phyloP scores from a whole-genome alignment of 495 filamentous ascomycete genomes.

The Hypoxylon lenormandii region DNA sequence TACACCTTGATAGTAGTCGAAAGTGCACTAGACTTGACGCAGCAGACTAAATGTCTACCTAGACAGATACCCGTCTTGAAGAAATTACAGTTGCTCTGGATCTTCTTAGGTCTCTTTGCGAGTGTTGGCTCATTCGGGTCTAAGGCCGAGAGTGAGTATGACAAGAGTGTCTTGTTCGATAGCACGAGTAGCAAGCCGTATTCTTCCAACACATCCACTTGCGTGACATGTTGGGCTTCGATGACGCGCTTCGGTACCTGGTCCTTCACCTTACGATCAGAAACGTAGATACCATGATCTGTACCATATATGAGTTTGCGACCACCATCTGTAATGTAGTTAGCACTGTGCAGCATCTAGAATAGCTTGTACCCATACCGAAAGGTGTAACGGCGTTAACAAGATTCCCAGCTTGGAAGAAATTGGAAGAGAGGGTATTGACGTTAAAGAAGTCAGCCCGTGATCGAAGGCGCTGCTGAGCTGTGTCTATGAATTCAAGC shows the following conservation, averaged over 20 bases:
- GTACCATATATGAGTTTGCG: constrained; percentile 94
- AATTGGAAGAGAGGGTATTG: constrained; percentile 82
- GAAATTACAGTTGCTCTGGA: constrained; percentile 95
- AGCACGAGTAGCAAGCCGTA: constrained; percentile 92
- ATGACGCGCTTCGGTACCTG: constrained; percentile 83
- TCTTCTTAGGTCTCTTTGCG: constrained; percentile 92
- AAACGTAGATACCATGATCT: constrained; percentile 90
- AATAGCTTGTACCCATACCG: constrained; percentile 65
- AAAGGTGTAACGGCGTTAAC: constrained; percentile 94
- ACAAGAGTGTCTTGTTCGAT: constrained; percentile 87
- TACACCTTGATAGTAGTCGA: constrained; percentile 97
- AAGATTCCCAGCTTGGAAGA: constrained; percentile 82
- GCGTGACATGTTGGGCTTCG: constrained; percentile 87
- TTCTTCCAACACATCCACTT: constrained; percentile 95
- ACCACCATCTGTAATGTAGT: constrained; percentile 76
- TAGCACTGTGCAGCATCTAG: constrained; percentile 42
- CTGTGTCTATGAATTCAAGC: constrained; percentile 92
- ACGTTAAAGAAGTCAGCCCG: constrained; percentile 94
- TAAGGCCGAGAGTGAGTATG: constrained; percentile 83
- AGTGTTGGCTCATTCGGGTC: constrained; percentile 82
- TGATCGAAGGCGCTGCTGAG: constrained; percentile 84
- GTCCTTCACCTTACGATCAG: constrained; percentile 85
- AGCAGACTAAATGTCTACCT: constrained; percentile 92
- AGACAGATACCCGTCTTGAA: constrained; percentile 97
- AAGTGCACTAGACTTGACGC: constrained; percentile 88